Evolutionary conservation across 352 stramenopile genomes (phyloP), one percentile per base, ranked within the genome.

Genomic region (Globisporangium cystogenes): DNA sequence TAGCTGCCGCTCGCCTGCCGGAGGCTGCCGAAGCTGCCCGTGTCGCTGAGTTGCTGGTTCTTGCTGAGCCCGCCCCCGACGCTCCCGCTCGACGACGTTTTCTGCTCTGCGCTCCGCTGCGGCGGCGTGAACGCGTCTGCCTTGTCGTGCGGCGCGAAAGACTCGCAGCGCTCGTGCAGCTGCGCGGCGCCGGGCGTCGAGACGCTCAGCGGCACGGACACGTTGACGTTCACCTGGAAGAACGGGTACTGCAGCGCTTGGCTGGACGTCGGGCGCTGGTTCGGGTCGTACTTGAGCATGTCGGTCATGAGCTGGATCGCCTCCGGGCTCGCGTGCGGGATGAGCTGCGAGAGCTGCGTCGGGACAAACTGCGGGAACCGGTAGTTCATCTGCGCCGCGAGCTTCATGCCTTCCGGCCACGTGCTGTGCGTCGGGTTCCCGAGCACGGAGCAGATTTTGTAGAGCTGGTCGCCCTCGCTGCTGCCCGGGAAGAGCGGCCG

Each of bases 371-470:
- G 87, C 18, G 95, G 95, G 64, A 98, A 98, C 3, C 86, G 76
- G 57, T 98, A 98, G 62, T 97, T 96, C 90, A 98, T 98, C 60
- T 96, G 86, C 8, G 92, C 84, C 24, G 97, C 96, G 27, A 98
- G 86, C 51, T 96, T 96, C 71, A 98, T 88, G 35, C 95, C 96
- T 68, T 99, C 95, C 1, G 82, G 78, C 97, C 96, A 99, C 39
- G 64, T 90, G 46, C 74, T 74, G 31, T 90, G 73, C 0, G 86
- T 97, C 7, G 96, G 96, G 46, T 90, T 96, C 2, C 94, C 93
- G 21, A 98, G 62, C n/a, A 98, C 88, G 2, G 86, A 96, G 70
- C 91, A 98, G 29, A 98, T 98, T 60, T 98, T 98, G 72, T 98
- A 97, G 10, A 99, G 82, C 74, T 99, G 88, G 67, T 99, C 96